phyloP scores from a whole-genome alignment of 495 filamentous ascomycete genomes.

The Aspergillus avenaceus region DNA sequence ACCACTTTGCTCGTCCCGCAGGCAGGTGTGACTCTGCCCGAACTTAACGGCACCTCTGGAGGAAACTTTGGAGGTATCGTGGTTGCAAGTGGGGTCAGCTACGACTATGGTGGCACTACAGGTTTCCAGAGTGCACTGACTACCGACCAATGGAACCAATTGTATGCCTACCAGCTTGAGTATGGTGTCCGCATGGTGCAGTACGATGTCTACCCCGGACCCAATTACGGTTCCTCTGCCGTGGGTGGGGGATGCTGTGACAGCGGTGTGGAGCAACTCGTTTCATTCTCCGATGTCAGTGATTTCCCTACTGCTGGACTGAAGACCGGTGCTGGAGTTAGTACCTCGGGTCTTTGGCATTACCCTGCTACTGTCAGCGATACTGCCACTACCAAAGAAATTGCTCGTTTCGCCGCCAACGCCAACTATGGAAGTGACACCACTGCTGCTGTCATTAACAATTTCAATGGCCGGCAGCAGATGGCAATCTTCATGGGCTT shows the following conservation, averaged over 20 bases:
- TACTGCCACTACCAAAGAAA: constrained; percentile 45
- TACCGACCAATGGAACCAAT: constrained; percentile 49
- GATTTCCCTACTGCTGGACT: constrained; percentile 50
- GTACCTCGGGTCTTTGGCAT: constrained; percentile 52
- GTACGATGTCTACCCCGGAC: constrained; percentile 51
- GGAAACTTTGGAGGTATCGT: constrained; percentile 59
- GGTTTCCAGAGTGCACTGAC: constrained; percentile 53
- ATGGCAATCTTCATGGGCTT: constrained; percentile 59
- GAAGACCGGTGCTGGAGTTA: constrained; percentile 45
- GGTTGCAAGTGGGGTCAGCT: constrained; percentile 52
- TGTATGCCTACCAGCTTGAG: constrained; percentile 54
- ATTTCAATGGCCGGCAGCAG: constrained; percentile 53
- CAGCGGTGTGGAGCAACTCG: constrained; percentile 45
- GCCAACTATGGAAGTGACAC: constrained; percentile 18
- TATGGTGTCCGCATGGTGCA: constrained; percentile 61
- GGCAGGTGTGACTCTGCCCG: constrained; percentile 45
- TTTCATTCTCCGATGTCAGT: constrained; percentile 45
- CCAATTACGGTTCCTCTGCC: constrained; percentile 43
- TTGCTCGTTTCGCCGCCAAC: constrained; percentile 48
- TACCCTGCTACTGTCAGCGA: constrained; percentile 55
- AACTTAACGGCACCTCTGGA: constrained; percentile 40
- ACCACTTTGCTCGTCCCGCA: constrained; percentile 51
- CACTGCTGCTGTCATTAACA: constrained; percentile 60
- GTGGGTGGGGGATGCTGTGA: constrained; percentile 43
- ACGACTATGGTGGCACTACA: constrained; percentile 39